Conservation (phyloP, 1,284 basidiomycete genomes). For the Rugosomyces carneus region DNA sequence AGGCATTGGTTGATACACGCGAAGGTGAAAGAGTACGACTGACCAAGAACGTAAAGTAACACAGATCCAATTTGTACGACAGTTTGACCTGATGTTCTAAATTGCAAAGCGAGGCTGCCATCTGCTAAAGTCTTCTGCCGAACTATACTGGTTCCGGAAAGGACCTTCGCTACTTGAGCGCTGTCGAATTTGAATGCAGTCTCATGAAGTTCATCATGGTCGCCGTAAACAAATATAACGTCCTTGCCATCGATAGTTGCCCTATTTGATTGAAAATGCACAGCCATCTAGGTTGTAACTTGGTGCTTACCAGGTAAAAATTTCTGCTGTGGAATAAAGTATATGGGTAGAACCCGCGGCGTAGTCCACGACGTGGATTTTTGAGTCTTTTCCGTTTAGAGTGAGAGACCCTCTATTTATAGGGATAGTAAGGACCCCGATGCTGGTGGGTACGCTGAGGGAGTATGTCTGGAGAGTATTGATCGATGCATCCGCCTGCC, state of each 20-base stretch:
- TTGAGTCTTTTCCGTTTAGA: constrained; percentile 43
- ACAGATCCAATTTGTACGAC: constrained; percentile 37
- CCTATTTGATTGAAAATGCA: constrained; percentile 23
- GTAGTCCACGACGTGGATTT: constrained; percentile 45
- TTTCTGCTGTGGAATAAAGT: constrained; percentile 44
- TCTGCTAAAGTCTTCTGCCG: constrained; percentile 28
- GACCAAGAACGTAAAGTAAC: constrained; percentile 41
- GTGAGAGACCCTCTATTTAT: constrained; percentile 34
- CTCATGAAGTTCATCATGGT: constrained; percentile 41
- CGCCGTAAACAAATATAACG: constrained; percentile 43
- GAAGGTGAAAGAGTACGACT: constrained; percentile 4
- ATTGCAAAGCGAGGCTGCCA: constrained; percentile 35
- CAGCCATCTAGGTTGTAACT: neutral
- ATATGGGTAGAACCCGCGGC: constrained; percentile 36
- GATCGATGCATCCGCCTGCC: constrained; percentile 35
- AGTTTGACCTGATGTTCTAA: constrained; percentile 38
- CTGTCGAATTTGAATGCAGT: constrained; percentile 36
- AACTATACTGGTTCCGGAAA: constrained; percentile 34
- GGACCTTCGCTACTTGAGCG: constrained; percentile 24
- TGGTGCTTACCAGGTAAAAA: constrained; percentile 38
- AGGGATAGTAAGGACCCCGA: constrained; percentile 36
- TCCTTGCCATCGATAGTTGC: constrained; percentile 42
- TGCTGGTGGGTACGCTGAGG: constrained; percentile 36
- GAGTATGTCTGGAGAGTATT: constrained; percentile 30
- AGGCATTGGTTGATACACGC: neutral